Base-by-base conservation (phyloP, 345 rosid genomes). In the Nasturtium officinale region DNA sequence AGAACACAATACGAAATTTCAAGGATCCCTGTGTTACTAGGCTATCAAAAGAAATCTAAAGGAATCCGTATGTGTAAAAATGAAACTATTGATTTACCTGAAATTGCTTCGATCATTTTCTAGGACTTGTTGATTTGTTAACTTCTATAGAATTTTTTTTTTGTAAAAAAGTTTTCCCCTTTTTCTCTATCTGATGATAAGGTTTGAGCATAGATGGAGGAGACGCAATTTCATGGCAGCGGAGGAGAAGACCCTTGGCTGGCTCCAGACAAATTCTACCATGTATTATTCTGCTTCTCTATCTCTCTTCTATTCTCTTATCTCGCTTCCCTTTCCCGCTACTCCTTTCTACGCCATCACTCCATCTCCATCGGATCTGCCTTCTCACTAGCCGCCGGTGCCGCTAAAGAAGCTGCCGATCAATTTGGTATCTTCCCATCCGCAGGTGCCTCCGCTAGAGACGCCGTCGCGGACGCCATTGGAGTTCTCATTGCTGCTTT, bases 381-480 rank as follows among this genome's bases (percentile, higher is more conserved):
- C 6, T 74, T 86, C 72, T 91, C 98, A 47, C 92, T 91, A 71
- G 50, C 81, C 51, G 90, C 92, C 65, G 98, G 98, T 46, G 96
- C 95, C 11, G 89, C 92, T 78, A 94, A 94, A 81, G 96, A 94
- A 81, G 87, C 84, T 9, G 97, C 89, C n/a, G 95, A 94, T 68
- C 95, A 94, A 5, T 53, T 94, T 51, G 92, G 95, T 1, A 0
- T 86, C 65, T 88, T 94, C 81, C 95, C 88, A 10, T 94, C 98
- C 9, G 84, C 97, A 11, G 96, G 95, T 2, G 97, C 97, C 21
- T 94, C 98, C 5, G 46, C 83, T 25, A 88, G 81, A 79, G 98
- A 94, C 73, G 96, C 87, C 45, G 81, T 85, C 29, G 95, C 96
- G 0, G 98, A 94, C 79, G 46, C 85, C 6, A 1, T 89, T 7